Conservation (phyloP, 2,329 filamentous ascomycete genomes). For the Juglanconis juglandina region DNA sequence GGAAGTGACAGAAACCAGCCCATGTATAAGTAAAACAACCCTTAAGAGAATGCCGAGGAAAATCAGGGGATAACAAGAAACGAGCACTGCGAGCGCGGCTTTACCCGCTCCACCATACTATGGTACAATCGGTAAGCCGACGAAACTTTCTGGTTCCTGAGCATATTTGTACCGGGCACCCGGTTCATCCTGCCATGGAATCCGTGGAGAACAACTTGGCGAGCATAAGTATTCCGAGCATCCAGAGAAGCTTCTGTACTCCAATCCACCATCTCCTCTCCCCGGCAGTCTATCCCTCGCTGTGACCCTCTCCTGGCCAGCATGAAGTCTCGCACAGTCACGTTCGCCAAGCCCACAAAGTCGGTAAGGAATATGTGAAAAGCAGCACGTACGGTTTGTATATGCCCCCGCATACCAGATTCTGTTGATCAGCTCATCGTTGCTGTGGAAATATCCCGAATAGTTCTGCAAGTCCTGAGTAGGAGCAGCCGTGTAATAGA, state of each 20-base stretch:
- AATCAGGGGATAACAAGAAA: neutral
- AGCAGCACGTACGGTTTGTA: constrained; percentile 35
- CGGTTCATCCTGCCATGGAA: neutral
- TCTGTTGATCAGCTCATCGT: constrained; percentile 47
- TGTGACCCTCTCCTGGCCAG: no score
- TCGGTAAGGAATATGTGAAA: neutral
- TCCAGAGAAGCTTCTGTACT: neutral
- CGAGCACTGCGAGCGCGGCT: neutral
- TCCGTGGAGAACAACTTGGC: neutral
- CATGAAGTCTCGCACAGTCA: no score
- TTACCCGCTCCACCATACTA: neutral
- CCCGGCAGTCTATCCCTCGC: no score
- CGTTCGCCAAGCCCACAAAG: neutral
- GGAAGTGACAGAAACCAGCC: neutral
- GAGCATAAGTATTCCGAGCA: neutral
- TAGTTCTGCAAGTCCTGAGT: constrained; percentile 47
- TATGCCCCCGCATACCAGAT: constrained; percentile 57
- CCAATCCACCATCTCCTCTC: no score
- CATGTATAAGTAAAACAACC: neutral
- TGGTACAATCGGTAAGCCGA: neutral
- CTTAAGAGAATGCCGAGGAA: neutral
- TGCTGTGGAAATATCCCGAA: constrained; percentile 50
- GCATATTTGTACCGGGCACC: neutral
- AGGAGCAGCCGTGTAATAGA: constrained; percentile 39
- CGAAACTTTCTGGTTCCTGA: neutral